Percentiles rank a stretch among this genome's conserved stretches.
phyloP scores from a whole-genome alignment of 257 asterid genomes.

The Ehretia macrophylla region DNA sequence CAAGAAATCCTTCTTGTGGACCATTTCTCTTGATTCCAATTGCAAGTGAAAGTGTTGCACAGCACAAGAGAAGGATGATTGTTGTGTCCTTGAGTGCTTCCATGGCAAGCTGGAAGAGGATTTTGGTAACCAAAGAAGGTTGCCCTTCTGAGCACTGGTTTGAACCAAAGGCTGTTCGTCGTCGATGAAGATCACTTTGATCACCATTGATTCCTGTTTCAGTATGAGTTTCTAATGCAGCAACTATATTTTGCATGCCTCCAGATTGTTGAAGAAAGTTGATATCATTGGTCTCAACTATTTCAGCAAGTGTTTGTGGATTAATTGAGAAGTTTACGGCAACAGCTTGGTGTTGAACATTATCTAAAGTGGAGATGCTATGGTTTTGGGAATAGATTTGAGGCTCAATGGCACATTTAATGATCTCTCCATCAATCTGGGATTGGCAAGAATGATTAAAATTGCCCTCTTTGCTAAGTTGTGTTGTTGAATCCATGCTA shows the following conservation, averaged over 20 bases:
- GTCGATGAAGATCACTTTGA: constrained; percentile 17
- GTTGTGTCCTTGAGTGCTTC: constrained; percentile 28
- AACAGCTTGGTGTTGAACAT: too few relatives aligned
- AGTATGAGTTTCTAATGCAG: constrained; percentile 18
- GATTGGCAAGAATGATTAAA: too few relatives aligned
- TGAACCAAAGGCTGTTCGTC: constrained; percentile 23
- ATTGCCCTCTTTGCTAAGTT: too few relatives aligned
- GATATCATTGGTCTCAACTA: constrained; percentile 3
- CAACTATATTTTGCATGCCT: constrained; percentile 2
- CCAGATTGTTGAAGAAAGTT: not conserved
- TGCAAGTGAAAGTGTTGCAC: constrained; percentile 27
- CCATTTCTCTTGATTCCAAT: constrained; percentile 32
- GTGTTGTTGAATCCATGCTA: too few relatives aligned
- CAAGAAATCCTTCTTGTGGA: too few relatives aligned
- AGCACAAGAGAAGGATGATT: constrained; percentile 31
- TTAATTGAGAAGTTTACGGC: constrained; percentile 14
- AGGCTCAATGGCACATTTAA: too few relatives aligned
- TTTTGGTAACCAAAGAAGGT: not conserved
- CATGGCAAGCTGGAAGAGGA: constrained; percentile 3
- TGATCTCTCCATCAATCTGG: too few relatives aligned
- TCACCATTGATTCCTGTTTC: constrained; percentile 26
- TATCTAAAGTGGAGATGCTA: too few relatives aligned
- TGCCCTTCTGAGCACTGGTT: not conserved
- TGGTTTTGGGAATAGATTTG: too few relatives aligned
- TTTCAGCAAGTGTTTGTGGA: constrained; percentile 12